These are phyloP conservation scores for Cnidoscolus chayamansa DNA, from an alignment of 441 rosid species.

Conservation along the genomic window DNA sequence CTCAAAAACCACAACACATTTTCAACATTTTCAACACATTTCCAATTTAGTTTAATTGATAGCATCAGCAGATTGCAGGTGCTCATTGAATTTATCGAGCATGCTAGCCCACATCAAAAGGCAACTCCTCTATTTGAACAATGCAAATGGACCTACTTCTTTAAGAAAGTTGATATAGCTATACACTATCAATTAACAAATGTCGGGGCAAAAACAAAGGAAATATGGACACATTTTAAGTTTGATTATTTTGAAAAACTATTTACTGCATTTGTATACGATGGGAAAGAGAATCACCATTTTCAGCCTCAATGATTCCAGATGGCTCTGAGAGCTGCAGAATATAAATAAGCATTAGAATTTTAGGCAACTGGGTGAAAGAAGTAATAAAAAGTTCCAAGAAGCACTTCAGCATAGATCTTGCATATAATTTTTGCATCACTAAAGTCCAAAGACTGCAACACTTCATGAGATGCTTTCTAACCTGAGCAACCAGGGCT, in stretches of 20 bases:
- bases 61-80: not conserved
- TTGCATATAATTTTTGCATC: too few species aligned
- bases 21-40: not conserved
- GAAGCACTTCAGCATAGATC: not conserved
- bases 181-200: not conserved
- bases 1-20: not conserved
- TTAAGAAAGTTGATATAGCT: not conserved
- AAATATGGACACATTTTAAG: not conserved
- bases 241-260: not conserved
- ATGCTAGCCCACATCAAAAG: not conserved
- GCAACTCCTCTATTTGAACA: not conserved
- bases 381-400: too few species aligned
- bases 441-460: not conserved
- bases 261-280: conserved; percentile 16
- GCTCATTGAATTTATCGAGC: not conserved
- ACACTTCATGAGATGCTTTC: conserved; percentile 16
- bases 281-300: conserved; percentile 47
- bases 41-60: not conserved
- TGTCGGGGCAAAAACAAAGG: not conserved
- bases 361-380: conserved; percentile 12
- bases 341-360: conserved; percentile 25
- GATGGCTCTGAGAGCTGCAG: conserved; percentile 94
- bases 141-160: not conserved
- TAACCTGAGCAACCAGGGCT: conserved; percentile 69
- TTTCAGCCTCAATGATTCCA: conserved; percentile 72